phyloP scores from a whole-genome alignment of 2,329 filamentous ascomycete species.

The Trichothecium roseum region DNA sequence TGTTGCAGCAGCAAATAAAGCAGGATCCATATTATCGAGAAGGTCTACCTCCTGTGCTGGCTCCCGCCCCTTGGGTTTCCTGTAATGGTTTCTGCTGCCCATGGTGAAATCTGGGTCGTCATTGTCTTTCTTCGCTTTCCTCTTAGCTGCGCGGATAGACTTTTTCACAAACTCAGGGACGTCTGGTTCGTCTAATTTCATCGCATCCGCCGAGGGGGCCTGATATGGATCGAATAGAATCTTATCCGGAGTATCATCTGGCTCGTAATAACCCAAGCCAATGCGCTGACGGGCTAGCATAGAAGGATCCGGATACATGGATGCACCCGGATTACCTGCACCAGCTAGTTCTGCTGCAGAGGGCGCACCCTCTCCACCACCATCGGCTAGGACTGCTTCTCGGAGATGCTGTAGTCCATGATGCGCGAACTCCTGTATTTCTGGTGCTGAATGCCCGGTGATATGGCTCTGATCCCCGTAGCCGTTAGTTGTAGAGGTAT shows the following conservation, averaged over 20 bases:
- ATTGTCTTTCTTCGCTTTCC: conserved; percentile 40
- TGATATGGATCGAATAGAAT: conserved; percentile 52
- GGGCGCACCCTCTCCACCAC: neutral
- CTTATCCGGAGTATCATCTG: conserved; percentile 44
- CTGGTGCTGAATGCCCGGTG: conserved; percentile 11
- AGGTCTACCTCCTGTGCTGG: conserved; percentile 15
- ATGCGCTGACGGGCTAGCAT: conserved; percentile 36
- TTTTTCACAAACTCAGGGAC: conserved; percentile 46
- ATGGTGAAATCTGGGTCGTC: conserved; percentile 44
- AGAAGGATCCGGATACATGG: conserved; percentile 39
- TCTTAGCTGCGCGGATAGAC: conserved; percentile 40
- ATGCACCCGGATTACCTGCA: conserved; percentile 11
- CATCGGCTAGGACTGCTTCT: neutral
- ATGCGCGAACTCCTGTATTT: conserved; percentile 4
- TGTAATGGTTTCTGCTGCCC: conserved; percentile 30
- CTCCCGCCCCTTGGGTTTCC: conserved; percentile 19
- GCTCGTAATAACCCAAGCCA: conserved; percentile 51
- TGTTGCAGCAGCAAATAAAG: conserved; percentile 27
- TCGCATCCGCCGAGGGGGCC: conserved; percentile 33
- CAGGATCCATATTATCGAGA: conserved; percentile 39
- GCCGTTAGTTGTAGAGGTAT: conserved; percentile 8
- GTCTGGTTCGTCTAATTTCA: conserved; percentile 32
- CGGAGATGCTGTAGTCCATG: conserved; percentile 7
- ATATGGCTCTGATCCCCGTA: conserved; percentile 22
- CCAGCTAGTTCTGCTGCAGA: conserved; percentile 5